Base-by-base conservation (phyloP, 192 early-diverging fungal species). In the Coemansia sp. region DNA sequence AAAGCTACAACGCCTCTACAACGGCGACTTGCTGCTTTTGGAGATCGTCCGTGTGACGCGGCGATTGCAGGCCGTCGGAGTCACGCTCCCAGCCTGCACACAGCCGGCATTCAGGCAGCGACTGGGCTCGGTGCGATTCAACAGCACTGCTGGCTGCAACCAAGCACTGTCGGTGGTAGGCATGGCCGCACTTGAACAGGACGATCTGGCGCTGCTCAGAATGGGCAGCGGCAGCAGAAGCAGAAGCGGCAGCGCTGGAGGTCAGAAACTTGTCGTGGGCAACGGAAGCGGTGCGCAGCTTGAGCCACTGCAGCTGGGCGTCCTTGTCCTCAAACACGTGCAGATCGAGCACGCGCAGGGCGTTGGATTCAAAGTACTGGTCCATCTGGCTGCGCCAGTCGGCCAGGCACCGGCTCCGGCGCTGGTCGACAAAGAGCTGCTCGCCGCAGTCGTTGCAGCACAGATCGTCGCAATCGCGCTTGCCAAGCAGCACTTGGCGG, bases 291-390 rank as follows among this genome's bases (percentile, higher is more conserved):
- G 55, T 61, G 57, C 76, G 76, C 63, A 81, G 65, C 64, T 81
- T 81, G 54, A 81, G 74, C 78, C 78, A 81, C 53, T 74, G 72
- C 72, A 67, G 70, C 68, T 81, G 78, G 29, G 71, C 60, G 31
- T 52, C 34, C 33, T 61, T 62, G 50, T 81, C 77, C 62, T 81
- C 78, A 55, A 81, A 81, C n/a, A 81, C 72, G 29, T 75, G 78
- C 23, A 81, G 56, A 57, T 81, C 78, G 4, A 81, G 60, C 17
- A 81, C 63, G 20, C 65, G 71, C 62, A 74, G 37, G 13, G 72
- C 22, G 48, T 62, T 68, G 50, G 41, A 65, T 20, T 74, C 78
- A 34, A 71, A 73, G 53, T 79, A 79, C 64, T 69, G 70, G 20
- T 25, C 41, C 13, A 70, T 63, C 34, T 73, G 76, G 34, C 25